Evolutionary conservation across 2,329 filamentous ascomycete species (phyloP).

Genomic region (Penicillium sp.): DNA sequence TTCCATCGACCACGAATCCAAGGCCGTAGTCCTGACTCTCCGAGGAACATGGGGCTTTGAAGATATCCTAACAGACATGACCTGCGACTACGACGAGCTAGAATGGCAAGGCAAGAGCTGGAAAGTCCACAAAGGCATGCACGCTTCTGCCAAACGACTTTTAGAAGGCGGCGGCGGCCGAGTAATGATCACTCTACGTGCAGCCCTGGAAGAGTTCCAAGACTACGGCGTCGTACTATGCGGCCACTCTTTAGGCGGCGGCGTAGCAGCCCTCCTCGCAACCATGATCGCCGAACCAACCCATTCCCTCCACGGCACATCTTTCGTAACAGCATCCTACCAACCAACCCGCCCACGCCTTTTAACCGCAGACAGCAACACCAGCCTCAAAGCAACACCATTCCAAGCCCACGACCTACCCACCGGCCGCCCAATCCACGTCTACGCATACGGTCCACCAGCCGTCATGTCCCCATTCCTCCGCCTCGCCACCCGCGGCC

Average conservation of each 20-base stretch:
- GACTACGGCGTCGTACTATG: slow-evolving; percentile 67
- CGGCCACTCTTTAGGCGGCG: slow-evolving; percentile 65
- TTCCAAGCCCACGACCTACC: slow-evolving; percentile 52
- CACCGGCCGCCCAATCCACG: slow-evolving; percentile 66
- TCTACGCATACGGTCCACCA: slow-evolving; percentile 73
- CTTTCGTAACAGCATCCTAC: slow-evolving; percentile 58
- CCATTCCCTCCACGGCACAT: slow-evolving; percentile 47
- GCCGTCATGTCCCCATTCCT: slow-evolving; percentile 67
- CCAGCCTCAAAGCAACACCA: slow-evolving; percentile 17
- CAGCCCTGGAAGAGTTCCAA: slow-evolving; percentile 61
- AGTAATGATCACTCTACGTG: slow-evolving; percentile 62
- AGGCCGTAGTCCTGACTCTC: slow-evolving; percentile 67
- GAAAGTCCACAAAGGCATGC: slow-evolving; percentile 70
- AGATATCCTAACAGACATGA: slow-evolving; percentile 68
- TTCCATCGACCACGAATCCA: slow-evolving; percentile 65
- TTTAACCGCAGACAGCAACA: slow-evolving; percentile 26
- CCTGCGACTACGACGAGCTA: slow-evolving; percentile 64
- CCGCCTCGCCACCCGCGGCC: slow-evolving; percentile 63
- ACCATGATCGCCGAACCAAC: slow-evolving; percentile 65
- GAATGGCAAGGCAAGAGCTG: slow-evolving; percentile 59
- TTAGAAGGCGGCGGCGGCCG: slow-evolving; percentile 63
- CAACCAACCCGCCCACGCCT: slow-evolving; percentile 37
- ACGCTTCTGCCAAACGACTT: slow-evolving; percentile 64
- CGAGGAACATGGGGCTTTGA: slow-evolving; percentile 69
- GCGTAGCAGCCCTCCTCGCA: slow-evolving; percentile 64